These are phyloP conservation scores for Trametes gibbosa DNA, from an alignment of 768 basidiomycete genomes.

Conservation along the genomic window DNA sequence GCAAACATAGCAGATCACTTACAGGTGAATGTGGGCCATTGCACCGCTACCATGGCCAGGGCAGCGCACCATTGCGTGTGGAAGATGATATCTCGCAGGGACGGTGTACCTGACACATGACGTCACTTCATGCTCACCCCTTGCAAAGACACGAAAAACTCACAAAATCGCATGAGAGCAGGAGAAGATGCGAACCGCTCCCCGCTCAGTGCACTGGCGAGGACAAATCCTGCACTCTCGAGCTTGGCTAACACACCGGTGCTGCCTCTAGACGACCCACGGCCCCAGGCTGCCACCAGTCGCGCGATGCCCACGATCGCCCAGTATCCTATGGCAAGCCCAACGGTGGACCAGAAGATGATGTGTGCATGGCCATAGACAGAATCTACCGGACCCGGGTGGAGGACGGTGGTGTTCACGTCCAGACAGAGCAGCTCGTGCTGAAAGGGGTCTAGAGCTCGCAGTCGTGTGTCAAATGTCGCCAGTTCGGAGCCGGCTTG, in stretches of 20 bases:
- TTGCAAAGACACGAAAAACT: slow-evolving; percentile 30
- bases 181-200: slow-evolving; percentile 83
- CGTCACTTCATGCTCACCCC: slow-evolving; percentile 12
- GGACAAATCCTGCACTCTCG: slow-evolving; percentile 82
- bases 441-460: slow-evolving; percentile 85
- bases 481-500: slow-evolving; percentile 67
- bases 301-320: slow-evolving; percentile 76
- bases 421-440: slow-evolving; percentile 82
- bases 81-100: slow-evolving; percentile 86
- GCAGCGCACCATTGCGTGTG: slow-evolving; percentile 92
- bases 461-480: slow-evolving; percentile 79
- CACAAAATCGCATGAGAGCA: slow-evolving; percentile 86
- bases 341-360: slow-evolving; percentile 74
- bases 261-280: slow-evolving; percentile 59
- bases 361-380: slow-evolving; percentile 66
- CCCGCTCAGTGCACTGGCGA: slow-evolving; percentile 92
- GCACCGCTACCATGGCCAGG: slow-evolving; percentile 89
- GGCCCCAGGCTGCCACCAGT: slow-evolving; percentile 80
- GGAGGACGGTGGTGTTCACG: slow-evolving; percentile 72
- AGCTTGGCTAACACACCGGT: slow-evolving; percentile 66
- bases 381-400: slow-evolving; percentile 48
- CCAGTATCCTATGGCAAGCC: slow-evolving; percentile 79
- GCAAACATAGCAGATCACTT: slow-evolving; percentile 27
- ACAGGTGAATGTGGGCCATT: slow-evolving; percentile 95
- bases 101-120: slow-evolving; percentile 72